Evolutionary conservation across 129 eudicot species (phyloP), one percentile per base, ranked within the genome.

Genomic region (Arctium minus): DNA sequence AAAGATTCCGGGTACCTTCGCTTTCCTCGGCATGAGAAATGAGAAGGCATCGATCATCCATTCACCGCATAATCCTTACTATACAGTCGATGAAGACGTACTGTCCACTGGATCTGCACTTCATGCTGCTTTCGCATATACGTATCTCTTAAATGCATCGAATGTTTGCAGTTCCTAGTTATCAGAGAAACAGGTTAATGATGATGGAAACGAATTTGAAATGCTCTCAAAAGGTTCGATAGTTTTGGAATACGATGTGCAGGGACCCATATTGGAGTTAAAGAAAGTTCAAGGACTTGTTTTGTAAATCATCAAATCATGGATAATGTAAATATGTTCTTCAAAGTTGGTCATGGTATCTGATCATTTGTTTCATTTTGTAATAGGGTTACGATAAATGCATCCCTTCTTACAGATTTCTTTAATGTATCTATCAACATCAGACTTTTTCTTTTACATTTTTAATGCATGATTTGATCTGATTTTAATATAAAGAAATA

Each of bases 41-140:
- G 90, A 85, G 50, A 81, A 75, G 67, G 80, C 35, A 2, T 90
- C 86, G 73, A 81, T 84, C 3, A 64, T 88, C 12, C 86, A 90
- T 80, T 85, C 97, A 15, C 88, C 88, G 11, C 97, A 92, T 46
- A 90, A 81, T 83, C 94, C 94, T n/a, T 77, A 87, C 62, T 90
- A 77, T 74, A 80, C 77, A 30, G 87, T 92, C 40, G 85, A 92
- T 68, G 94, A 92, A 70, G 90, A 86, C 53, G 91, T 89, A 36
- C 92, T 92, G 75, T 87, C 94, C 11, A 84, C 79, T 22, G 97
- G 97, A 64, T 93, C 97, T 32, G 89, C 93, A 30, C 80, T 90
- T 8, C 97, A 92, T 84, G 90, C 93, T 46, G 46, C 91, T 69
- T 92, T 92, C 27, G 97, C 97, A 0, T 79, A 78, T 77, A 74